These are phyloP conservation scores for Halteria grandinella DNA, from an alignment of 73 alveolate genomes.

Conservation along the genomic window DNA sequence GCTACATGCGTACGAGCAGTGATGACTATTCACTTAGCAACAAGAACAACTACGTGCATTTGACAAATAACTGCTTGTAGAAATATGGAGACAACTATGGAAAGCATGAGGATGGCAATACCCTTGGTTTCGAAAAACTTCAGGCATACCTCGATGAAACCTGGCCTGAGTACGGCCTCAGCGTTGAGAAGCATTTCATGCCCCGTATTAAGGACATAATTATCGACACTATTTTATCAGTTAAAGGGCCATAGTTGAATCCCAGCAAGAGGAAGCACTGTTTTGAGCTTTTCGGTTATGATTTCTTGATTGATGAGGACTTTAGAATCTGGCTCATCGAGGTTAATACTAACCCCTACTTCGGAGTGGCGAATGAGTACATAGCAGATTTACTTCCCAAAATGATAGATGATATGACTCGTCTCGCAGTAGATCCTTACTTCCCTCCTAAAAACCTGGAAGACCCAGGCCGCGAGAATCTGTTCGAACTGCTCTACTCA, in stretches of 20 bases:
- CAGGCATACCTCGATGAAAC: slow-evolving; percentile 76
- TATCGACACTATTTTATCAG: slow-evolving; percentile 51
- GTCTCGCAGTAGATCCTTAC: slow-evolving; percentile 57
- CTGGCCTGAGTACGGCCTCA: slow-evolving; percentile 72
- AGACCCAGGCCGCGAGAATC: slow-evolving; percentile 20
- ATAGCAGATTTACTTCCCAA: slow-evolving; percentile 62
- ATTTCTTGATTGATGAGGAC: slow-evolving; percentile 72
- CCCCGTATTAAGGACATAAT: slow-evolving; percentile 83
- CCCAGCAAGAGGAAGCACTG: slow-evolving; percentile 74
- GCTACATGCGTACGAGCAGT: slow-evolving; percentile 84
- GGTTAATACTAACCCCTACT: slow-evolving; percentile 70
- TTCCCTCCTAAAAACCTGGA: slow-evolving; percentile 61
- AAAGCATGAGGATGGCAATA: slow-evolving; percentile 89
- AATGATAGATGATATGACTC: slow-evolving; percentile 61
- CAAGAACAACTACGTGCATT: slow-evolving; percentile 84
- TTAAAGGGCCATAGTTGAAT: slow-evolving; percentile 22
- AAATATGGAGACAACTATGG: slow-evolving; percentile 81
- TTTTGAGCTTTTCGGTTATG: slow-evolving; percentile 90
- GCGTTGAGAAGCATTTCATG: slow-evolving; percentile 81
- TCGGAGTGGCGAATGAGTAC: slow-evolving; percentile 60
- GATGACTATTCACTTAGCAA: slow-evolving; percentile 69
- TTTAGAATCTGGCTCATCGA: slow-evolving; percentile 73
- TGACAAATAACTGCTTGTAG: slow-evolving; percentile 89
- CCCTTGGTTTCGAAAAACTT: slow-evolving; percentile 75
- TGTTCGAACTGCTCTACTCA: slow-evolving; percentile 56